Conservation (phyloP, 768 basidiomycete species). For the Wakefieldia striispora region DNA sequence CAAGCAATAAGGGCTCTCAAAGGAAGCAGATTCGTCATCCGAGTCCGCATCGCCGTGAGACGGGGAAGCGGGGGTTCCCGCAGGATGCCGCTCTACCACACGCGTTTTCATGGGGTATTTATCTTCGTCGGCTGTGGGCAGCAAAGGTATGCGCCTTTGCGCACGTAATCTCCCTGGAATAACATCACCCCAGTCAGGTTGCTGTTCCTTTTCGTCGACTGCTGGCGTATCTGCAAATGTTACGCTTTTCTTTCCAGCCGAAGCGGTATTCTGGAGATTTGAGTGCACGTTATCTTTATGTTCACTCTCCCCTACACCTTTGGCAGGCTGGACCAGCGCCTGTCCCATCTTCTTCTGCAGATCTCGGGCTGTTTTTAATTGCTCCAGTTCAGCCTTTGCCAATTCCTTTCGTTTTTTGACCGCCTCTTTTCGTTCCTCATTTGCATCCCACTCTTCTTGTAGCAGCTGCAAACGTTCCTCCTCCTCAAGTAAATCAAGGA, state of each 20-base stretch:
- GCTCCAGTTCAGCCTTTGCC: constrained; percentile 41
- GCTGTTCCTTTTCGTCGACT: constrained; percentile 17
- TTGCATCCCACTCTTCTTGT: constrained; percentile 39
- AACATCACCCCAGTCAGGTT: constrained; percentile 54
- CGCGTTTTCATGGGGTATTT: constrained; percentile 60
- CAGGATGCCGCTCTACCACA: constrained; percentile 64
- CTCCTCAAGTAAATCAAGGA: constrained; percentile 68
- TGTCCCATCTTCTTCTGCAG: constrained; percentile 80
- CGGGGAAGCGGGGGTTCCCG: constrained; percentile 16
- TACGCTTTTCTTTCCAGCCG: constrained; percentile 59
- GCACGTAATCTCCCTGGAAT: constrained; percentile 47
- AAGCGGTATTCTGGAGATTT: constrained; percentile 27
- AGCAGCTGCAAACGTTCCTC: constrained; percentile 55
- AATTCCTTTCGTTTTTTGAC: constrained; percentile 51
- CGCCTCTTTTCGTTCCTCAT: constrained; percentile 44
- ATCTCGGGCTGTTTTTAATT: constrained; percentile 39
- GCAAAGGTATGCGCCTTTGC: constrained; percentile 35
- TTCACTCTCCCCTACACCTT: constrained; percentile 34
- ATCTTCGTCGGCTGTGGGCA: constrained; percentile 29
- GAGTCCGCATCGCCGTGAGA: constrained; percentile 44
- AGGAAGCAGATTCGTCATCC: constrained; percentile 62
- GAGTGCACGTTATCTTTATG: constrained; percentile 29
- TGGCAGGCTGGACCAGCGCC: constrained; percentile 49
- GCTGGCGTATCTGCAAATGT: constrained; percentile 53
- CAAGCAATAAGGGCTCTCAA: constrained; percentile 31